Conservation (phyloP, 179 eudicot species). For the Silene vulgaris region DNA sequence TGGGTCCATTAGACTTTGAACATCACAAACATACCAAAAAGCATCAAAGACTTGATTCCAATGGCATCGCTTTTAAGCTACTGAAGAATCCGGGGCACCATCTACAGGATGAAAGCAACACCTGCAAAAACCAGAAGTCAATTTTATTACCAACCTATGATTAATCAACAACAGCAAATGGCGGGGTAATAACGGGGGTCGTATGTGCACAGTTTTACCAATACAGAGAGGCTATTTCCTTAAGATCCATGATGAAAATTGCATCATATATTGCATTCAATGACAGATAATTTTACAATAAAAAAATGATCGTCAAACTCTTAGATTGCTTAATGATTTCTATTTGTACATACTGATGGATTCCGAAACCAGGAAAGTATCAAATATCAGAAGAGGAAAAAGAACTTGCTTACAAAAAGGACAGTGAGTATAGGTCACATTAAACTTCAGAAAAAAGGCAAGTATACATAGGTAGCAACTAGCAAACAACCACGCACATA, state of each 20-base stretch:
- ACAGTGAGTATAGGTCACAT: background rate
- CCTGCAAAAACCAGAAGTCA: slow-evolving; percentile 9
- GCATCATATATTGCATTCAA: no score
- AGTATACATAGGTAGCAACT: background rate
- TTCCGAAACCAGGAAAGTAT: background rate
- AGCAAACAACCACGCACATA: slow-evolving; percentile 1
- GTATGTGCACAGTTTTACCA: background rate
- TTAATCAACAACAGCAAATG: background rate
- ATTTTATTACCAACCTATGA: background rate
- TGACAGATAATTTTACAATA: background rate
- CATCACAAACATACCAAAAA: background rate
- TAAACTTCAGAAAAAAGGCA: background rate
- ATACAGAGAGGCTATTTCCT: background rate
- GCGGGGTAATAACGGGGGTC: background rate
- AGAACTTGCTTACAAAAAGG: background rate
- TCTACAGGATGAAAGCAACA: background rate
- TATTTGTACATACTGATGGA: background rate
- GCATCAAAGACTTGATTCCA: background rate
- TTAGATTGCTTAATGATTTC: background rate
- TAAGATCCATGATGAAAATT: no score
- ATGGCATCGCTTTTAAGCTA: background rate
- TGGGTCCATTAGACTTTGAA: background rate
- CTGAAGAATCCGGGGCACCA: background rate
- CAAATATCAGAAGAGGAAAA: background rate
- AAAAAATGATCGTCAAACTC: background rate